Percentiles rank a stretch among this genome's conserved stretches.
These are phyloP conservation scores for Cerioporus squamosus DNA, from an alignment of 1,284 basidiomycete species.

Conservation along the genomic window DNA sequence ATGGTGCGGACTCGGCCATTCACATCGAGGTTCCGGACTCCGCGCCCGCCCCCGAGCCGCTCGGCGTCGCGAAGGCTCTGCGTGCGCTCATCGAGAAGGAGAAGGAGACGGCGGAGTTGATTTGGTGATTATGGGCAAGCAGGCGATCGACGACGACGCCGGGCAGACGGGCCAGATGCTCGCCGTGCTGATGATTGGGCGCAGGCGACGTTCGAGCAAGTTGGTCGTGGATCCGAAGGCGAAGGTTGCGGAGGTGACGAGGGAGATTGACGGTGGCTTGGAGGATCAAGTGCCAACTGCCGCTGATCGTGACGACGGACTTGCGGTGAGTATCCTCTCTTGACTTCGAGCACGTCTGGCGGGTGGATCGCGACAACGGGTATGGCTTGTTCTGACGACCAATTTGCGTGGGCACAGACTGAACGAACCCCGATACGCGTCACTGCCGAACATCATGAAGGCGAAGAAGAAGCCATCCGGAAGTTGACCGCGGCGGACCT, in stretches of 20 bases:
- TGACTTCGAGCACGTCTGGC: too few relatives aligned
- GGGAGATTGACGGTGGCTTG: slow-evolving; percentile 96
- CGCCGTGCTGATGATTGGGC: slow-evolving; percentile 91
- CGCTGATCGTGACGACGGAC: slow-evolving; percentile 93
- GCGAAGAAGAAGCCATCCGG: slow-evolving; percentile 98
- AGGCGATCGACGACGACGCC: slow-evolving; percentile 97
- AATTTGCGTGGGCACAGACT: too few relatives aligned
- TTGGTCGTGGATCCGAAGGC: slow-evolving; percentile 76
- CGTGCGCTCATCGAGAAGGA: slow-evolving; percentile 78
- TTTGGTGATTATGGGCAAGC: slow-evolving; percentile 96
- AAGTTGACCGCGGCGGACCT: slow-evolving; percentile 85
- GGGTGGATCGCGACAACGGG: too few relatives aligned
- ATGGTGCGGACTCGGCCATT: slow-evolving; percentile 95
- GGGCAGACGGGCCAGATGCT: slow-evolving; percentile 99
- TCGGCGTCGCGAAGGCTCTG: slow-evolving; percentile 87
- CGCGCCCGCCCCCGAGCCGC: slow-evolving; percentile 78
- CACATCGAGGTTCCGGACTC: slow-evolving; percentile 88
- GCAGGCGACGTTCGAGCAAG: slow-evolving; percentile 93
- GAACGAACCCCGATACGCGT: slow-evolving; percentile 91
- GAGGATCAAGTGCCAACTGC: slow-evolving; percentile 85
- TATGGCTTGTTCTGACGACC: too few relatives aligned
- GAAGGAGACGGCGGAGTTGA: slow-evolving; percentile 67
- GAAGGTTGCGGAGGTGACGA: slow-evolving; percentile 75
- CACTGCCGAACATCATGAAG: slow-evolving; percentile 96
- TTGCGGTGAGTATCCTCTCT: slow-evolving; percentile 63